Evolutionary conservation across 2,329 filamentous ascomycete genomes (phyloP).

Genomic region (Colletotrichum sp.): DNA sequence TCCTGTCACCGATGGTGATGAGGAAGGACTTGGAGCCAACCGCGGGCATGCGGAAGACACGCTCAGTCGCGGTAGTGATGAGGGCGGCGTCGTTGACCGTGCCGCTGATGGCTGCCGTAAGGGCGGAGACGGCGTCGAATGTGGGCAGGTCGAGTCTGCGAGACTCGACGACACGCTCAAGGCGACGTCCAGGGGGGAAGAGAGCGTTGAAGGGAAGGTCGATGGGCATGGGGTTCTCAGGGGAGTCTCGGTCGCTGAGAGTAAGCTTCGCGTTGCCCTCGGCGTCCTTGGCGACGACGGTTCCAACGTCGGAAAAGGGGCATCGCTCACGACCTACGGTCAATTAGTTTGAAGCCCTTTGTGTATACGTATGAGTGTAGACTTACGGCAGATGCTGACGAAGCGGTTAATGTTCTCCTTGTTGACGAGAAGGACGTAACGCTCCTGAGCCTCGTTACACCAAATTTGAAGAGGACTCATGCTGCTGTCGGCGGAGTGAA

Average conservation of each 20-base stretch:
- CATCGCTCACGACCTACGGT: constrained; percentile 79
- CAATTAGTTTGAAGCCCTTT: background rate
- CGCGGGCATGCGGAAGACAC: constrained; percentile 83
- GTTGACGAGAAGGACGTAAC: constrained; percentile 91
- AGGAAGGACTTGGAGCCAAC: constrained; percentile 98
- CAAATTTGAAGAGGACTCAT: constrained; percentile 98
- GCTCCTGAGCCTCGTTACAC: constrained; percentile 97
- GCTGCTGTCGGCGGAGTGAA: constrained; percentile 87
- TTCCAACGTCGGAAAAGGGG: constrained; percentile 89
- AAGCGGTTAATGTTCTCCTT: constrained; percentile 81
- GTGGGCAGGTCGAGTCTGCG: constrained; percentile 69
- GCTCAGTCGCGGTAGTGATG: constrained; percentile 71
- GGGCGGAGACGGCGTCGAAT: constrained; percentile 72
- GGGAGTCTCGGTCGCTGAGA: constrained; percentile 80
- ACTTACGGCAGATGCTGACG: constrained; percentile 64
- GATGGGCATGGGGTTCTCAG: constrained; percentile 77
- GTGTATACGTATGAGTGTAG: background rate
- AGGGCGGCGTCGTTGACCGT: constrained; percentile 58
- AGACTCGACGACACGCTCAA: constrained; percentile 76
- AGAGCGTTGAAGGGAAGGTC: constrained; percentile 88
- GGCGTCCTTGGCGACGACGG: constrained; percentile 67
- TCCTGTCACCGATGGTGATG: constrained; percentile 94
- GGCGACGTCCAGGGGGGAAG: constrained; percentile 86
- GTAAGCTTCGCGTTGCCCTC: constrained; percentile 74
- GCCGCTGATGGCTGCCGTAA: constrained; percentile 68